A percentile compares a stretch with the other conserved stretches of the same genome.
phyloP scores from a whole-genome alignment of 2,329 filamentous ascomycete species.

The Aspergillus sp. region DNA sequence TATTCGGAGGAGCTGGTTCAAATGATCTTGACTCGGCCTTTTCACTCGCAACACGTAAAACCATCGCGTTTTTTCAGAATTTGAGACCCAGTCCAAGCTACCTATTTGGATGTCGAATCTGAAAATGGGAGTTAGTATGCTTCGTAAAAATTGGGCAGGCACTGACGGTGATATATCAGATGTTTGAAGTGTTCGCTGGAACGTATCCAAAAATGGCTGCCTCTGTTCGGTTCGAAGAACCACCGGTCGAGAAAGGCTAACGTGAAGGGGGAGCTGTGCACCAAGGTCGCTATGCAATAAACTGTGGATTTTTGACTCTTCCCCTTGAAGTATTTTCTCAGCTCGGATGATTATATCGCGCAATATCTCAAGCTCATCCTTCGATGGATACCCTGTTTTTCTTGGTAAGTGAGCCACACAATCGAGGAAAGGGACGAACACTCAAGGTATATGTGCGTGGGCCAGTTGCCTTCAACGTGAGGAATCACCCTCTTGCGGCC shows the following conservation, averaged over 20 bases:
- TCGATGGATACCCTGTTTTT: conserved; percentile 45
- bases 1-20: conserved; percentile 66
- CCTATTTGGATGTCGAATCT: conserved; percentile 55
- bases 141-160: neutral
- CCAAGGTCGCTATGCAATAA: conserved; percentile 79
- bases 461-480: conserved; percentile 89
- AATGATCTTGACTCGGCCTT: conserved; percentile 53
- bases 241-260: conserved; percentile 85
- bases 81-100: conserved; percentile 66
- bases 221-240: conserved; percentile 74
- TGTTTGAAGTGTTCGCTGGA: conserved; percentile 53
- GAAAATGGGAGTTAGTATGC: conserved; percentile 29
- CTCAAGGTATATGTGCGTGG: conserved; percentile 88
- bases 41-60: conserved; percentile 78
- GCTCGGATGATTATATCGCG: conserved; percentile 33
- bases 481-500: conserved; percentile 81
- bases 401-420: conserved; percentile 21
- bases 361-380: conserved; percentile 39
- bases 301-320: conserved; percentile 59
- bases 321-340: conserved; percentile 44
- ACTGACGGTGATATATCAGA: conserved; percentile 53
- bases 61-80: conserved; percentile 71
- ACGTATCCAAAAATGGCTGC: conserved; percentile 64
- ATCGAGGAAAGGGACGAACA: conserved; percentile 58
- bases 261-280: conserved; percentile 79